Percentiles rank a stretch among this genome's conserved stretches.
These are phyloP conservation scores for Hypsizygus ulmarius DNA, from an alignment of 1,284 basidiomycete species.

Conservation along the genomic window DNA sequence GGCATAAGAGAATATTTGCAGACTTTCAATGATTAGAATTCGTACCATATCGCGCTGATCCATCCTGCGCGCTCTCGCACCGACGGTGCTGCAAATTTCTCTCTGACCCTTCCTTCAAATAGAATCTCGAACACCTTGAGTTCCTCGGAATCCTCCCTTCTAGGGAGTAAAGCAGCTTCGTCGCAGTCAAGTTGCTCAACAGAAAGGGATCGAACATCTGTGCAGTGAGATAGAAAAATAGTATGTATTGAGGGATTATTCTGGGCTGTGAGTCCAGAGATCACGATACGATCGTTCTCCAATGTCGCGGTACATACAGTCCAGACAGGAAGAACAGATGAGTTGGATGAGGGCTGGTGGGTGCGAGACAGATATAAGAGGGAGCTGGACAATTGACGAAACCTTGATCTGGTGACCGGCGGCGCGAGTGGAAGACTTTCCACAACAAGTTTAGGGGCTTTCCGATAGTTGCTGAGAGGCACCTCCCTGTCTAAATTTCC, in stretches of 20 bases:
- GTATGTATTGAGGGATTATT: conserved; percentile 43
- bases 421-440: conserved; percentile 7
- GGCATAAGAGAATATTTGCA: conserved; percentile 9
- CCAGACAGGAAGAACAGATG: conserved; percentile 47
- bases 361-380: conserved; percentile 50
- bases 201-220: conserved; percentile 60
- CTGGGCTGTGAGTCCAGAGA: conserved; percentile 45
- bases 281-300: conserved; percentile 42
- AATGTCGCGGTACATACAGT: conserved; percentile 49
- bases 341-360: conserved; percentile 17
- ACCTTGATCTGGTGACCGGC: conserved; percentile 15
- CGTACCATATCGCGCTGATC: conserved; percentile 70
- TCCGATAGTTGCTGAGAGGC: conserved; percentile 14
- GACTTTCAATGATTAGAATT: conserved; percentile 1
- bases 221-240: conserved; percentile 50
- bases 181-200: conserved; percentile 40
- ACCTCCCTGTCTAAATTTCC: conserved; percentile 29
- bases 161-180: conserved; percentile 40
- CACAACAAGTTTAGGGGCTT: conserved; percentile 5
- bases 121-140: conserved; percentile 61
- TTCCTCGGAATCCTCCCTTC: conserved; percentile 33
- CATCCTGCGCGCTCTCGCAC: conserved; percentile 65
- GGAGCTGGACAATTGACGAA: conserved; percentile 25
- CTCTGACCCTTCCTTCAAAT: conserved; percentile 48
- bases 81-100: conserved; percentile 60